Conservation (phyloP, 257 asterid genomes). For the Solanum pennellii region DNA sequence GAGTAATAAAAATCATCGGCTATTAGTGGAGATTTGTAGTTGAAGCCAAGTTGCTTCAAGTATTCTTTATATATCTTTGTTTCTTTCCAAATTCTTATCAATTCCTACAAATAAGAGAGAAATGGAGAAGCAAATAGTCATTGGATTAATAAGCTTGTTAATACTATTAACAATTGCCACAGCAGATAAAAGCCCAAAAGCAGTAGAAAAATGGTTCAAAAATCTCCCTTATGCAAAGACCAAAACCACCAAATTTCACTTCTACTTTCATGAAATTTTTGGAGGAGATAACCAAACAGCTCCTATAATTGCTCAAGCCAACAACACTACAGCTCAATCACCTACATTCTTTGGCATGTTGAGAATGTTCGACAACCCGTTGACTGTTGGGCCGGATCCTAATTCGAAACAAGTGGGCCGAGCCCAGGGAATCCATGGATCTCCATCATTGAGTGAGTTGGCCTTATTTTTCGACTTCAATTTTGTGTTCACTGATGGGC, state of each 20-base stretch:
- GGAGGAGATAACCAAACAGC: conserved; percentile 18
- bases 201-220: conserved; percentile 21
- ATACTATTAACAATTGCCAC: not conserved
- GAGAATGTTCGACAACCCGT: conserved; percentile 19
- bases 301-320: conserved; percentile 15
- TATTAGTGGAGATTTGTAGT: not conserved
- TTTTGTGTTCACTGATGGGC: conserved; percentile 16
- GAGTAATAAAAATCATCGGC: not conserved
- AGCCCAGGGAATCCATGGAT: conserved; percentile 26
- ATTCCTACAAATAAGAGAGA: not conserved
- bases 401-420: conserved; percentile 21
- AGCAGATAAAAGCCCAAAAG: conserved; percentile 11
- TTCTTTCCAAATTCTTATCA: not conserved
- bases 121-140: not conserved
- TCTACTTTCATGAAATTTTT: conserved; percentile 23
- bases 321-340: not conserved
- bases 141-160: not conserved
- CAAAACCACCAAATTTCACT: conserved; percentile 23
- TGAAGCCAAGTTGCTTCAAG: not conserved
- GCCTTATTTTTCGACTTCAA: conserved; percentile 18
- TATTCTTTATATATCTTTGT: not conserved
- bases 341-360: conserved; percentile 17
- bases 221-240: conserved; percentile 2
- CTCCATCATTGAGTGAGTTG: conserved; percentile 7
- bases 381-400: conserved; percentile 15